These are phyloP conservation scores for Kwoniella sp. DNA, from an alignment of 768 basidiomycete genomes.

Conservation along the genomic window DNA sequence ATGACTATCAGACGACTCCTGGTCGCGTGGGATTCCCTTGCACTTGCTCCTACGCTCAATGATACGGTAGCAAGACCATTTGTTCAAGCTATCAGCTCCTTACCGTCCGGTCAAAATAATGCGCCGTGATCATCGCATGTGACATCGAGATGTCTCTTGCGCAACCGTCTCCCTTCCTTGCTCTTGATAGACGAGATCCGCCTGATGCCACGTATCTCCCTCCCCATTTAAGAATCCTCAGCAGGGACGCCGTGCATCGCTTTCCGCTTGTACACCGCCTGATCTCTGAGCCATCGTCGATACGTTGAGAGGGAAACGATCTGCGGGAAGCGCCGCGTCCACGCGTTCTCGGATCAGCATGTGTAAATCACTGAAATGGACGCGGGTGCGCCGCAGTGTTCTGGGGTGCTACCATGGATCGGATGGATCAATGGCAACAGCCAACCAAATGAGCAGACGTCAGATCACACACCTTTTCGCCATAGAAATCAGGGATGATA, in stretches of 20 bases:
- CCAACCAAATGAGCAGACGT: neutral
- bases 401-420: no score
- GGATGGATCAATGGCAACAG: neutral
- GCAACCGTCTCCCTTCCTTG: no score
- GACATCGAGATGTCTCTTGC: no score
- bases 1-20: no score
- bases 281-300: constrained; percentile 56
- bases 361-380: neutral
- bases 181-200: no score
- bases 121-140: no score
- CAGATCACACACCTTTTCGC: constrained; percentile 45
- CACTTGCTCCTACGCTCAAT: no score
- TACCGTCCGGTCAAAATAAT: no score
- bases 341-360: no score
- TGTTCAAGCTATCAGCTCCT: no score
- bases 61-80: no score
- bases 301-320: constrained; percentile 54
- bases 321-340: constrained; percentile 23
- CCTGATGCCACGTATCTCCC: neutral
- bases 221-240: constrained; percentile 24
- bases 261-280: constrained; percentile 56
- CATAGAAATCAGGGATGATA: constrained; percentile 56
- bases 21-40: no score
- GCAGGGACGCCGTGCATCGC: constrained; percentile 56
- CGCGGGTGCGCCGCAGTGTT: neutral